These are phyloP conservation scores for Fusarium incarnatum DNA, from an alignment of 2,329 filamentous ascomycete species.

Conservation along the genomic window DNA sequence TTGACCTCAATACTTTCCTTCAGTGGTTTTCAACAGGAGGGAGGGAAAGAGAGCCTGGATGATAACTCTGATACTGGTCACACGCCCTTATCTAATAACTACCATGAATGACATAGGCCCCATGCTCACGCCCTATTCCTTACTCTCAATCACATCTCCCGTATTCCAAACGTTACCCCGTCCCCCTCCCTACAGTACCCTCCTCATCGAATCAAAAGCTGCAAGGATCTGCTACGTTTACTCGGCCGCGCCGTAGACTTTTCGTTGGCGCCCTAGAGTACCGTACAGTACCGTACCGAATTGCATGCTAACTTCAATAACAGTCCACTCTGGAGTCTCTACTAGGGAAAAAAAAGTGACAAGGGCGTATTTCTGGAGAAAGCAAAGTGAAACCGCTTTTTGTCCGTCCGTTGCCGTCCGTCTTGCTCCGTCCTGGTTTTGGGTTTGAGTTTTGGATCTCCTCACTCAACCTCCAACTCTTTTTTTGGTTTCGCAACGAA, in stretches of 20 bases:
- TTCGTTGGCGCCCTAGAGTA: constrained; percentile 38
- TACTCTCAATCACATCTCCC: constrained; percentile 14
- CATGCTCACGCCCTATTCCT: constrained; percentile 5
- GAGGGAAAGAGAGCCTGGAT: background rate
- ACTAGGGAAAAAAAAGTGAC: constrained; percentile 18
- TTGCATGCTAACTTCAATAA: constrained; percentile 26
- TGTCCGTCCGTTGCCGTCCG: constrained; percentile 30
- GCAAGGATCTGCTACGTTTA: constrained; percentile 41
- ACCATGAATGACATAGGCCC: background rate
- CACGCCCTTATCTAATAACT: constrained; percentile 3
- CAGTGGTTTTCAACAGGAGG: background rate
- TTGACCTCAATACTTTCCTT: constrained; percentile 25
- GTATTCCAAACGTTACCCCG: constrained; percentile 34
- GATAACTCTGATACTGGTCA: background rate
- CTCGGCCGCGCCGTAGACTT: constrained; percentile 45
- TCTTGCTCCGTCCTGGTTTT: constrained; percentile 27
- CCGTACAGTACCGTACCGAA: constrained; percentile 9
- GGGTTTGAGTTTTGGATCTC: constrained; percentile 5
- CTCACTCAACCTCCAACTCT: constrained; percentile 23
- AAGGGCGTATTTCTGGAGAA: constrained; percentile 29
- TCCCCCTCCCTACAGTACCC: constrained; percentile 28
- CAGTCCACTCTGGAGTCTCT: constrained; percentile 29
- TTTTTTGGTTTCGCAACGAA: constrained; percentile 28
- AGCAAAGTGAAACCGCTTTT: constrained; percentile 36
- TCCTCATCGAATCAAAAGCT: constrained; percentile 34